Base-by-base conservation (phyloP, 176 grass and related monocot genomes). In the Eragrostis nindensis region DNA sequence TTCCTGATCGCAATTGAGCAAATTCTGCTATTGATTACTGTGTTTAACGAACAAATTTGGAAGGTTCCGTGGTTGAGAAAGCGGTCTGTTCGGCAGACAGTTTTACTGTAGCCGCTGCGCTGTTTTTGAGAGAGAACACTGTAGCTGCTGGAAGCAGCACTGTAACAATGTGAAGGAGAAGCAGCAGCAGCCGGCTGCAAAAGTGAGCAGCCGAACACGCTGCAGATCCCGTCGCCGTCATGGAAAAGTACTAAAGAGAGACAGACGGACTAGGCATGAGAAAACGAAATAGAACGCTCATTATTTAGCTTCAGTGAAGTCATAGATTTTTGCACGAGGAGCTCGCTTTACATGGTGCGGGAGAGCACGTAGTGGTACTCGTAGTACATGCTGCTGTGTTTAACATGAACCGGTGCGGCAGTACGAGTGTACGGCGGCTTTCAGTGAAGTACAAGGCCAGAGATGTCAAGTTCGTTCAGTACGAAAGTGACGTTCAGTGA, bases 221-320 rank as follows among this genome's bases (percentile, higher is more conserved):
- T n/a, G n/a, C n/a, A n/a, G n/a, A 72, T 32, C 71, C 68, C 11
- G 85, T 87, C 21, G 56, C 45, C 82, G 25, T 87, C 85, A 14
- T 42, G 4, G 55, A 70, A 82, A 87, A 87, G 85, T 38, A 38
- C 12, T 36, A 0, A 62, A 18, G 24, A 49, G n/a, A n/a, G n/a
- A n/a, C 53, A 13, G 48, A 38, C 12, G n/a, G n/a, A 49, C 32
- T 11, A 14, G 11, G 22, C n/a, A 29, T 29, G 2, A 42, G 77
- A 62, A 27, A 81, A 47, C 52, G 71, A 81, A 57, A 74, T 67
- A 19, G 5, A 22, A 8, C 18, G 15, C 18, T 21, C 29, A 3
- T 74, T 52, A 36, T 38, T 21, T 9, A 24, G 14, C 17, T 55
- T 21, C 16, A 15, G 24, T 6, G 30, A 30, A 78, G 59, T 72